Evolutionary conservation across 1,139 yeast species (phyloP), one percentile per base, ranked within the genome.

Genomic region (Kurtzmaniella natalensis): DNA sequence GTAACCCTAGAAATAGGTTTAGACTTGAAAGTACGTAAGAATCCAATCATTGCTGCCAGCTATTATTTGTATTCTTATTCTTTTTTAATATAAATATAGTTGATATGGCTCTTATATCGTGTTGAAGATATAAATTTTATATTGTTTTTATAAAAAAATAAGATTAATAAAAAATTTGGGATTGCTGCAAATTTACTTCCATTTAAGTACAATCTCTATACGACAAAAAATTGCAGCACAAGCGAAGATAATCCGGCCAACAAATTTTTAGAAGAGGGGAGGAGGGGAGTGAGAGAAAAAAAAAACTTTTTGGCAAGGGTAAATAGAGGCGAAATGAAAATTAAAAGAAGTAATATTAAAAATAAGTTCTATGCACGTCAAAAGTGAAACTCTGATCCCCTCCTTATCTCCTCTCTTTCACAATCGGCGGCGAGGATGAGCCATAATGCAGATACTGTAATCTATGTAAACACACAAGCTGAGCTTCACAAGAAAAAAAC

Each of bases 1-100:
- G 37, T 28, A 9, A 35, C 28, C 30, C 19, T 28, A 7, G 28
- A 14, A 16, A 31, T 32, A 13, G 37, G 37, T 9, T 17, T 13
- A 2, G 34, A 19, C 18, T 14, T 35, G 29, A 21, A 26, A 15
- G 34, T 25, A 18, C 37, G 37, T 21, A 35, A 35, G 18, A 35
- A 30, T 3, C 27, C 27, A 19, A 30, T 14, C 34, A 32, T 32
- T 3, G 13, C n/a, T n/a, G n/a, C n/a, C n/a, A n/a, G n/a, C n/a
- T n/a, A n/a, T n/a, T n/a, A n/a, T n/a, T n/a, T n/a, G n/a, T n/a
- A n/a, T n/a, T n/a, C n/a, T n/a, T n/a, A n/a, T n/a, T n/a, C n/a
- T n/a, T n/a, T n/a, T n/a, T n/a, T n/a, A n/a, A n/a, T n/a, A n/a
- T n/a, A n/a, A n/a, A n/a, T n/a, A n/a, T n/a, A n/a, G n/a, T 21